A percentile compares a stretch with the other conserved stretches of the same genome.
Evolutionary conservation across 257 asterid species (phyloP).

Genomic region (Solanum piurae): DNA sequence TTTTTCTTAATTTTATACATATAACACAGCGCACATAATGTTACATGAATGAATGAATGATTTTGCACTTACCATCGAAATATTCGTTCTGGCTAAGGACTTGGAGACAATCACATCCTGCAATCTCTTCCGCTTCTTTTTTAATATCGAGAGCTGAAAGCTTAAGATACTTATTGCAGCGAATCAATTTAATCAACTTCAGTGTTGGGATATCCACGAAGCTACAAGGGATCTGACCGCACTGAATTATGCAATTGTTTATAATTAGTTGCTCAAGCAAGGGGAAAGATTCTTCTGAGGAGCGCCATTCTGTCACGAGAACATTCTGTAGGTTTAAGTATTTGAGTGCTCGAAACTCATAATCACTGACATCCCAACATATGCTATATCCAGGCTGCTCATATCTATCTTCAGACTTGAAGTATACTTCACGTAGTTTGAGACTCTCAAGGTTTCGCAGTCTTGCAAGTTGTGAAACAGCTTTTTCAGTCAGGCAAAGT

Average conservation of each 20-base stretch:
- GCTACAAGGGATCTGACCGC: neutral
- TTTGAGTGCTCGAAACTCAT: neutral
- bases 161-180: neutral
- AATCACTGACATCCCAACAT: neutral
- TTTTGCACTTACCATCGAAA: too few species aligned
- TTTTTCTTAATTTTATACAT: too few species aligned
- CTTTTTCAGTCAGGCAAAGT: neutral
- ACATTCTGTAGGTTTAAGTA: neutral
- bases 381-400: neutral
- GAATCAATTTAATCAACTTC: neutral
- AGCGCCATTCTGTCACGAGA: neutral
- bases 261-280: neutral
- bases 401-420: neutral
- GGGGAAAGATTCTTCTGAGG: neutral
- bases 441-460: neutral
- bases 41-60: too few species aligned
- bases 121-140: neutral
- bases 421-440: neutral
- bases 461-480: neutral
- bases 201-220: neutral
- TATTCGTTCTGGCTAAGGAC: too few species aligned
- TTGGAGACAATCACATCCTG: neutral
- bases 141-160: neutral
- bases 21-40: too few species aligned
- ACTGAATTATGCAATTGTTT: neutral